Base-by-base conservation (phyloP, 2,329 filamentous ascomycete genomes). In the Colletotrichum ledebouriae region DNA sequence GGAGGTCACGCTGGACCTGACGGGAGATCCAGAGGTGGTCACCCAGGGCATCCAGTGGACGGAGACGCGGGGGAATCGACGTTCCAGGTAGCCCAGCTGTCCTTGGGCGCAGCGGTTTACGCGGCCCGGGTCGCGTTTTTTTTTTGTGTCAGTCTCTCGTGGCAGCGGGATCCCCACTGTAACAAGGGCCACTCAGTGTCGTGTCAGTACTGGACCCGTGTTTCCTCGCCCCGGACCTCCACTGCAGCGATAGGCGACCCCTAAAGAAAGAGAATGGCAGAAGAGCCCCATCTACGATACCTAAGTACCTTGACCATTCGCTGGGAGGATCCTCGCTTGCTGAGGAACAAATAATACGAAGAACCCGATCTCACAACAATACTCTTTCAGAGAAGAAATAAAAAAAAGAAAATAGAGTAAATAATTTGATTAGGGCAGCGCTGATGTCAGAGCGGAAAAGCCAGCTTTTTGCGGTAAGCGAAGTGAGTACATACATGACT, bases 91-190 rank as follows among this genome's bases (percentile, higher is more conserved):
- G 12, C 10, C 6, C 17, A 12, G 39, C 37, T 57, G 39, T 17
- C 44, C 15, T 59, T 37, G 25, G 33, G 46, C 46, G 46, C 44
- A 33, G 58, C 33, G 63, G 58, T 62, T 67, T 63, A 67, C 58
- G 59, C 58, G 63, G 63, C 63, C 42, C 41, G 10, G 17, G 37
- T 62, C 63, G 59, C 63, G 63, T 63, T 49, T 44, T 44, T 44
- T 33, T 3, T 39, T 25, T 12, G 10, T 47, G 50, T 33, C 50
- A 33, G 25, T 39, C n/a, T 55, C 25, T 55, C 15, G 17, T 29
- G 60, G 37, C 53, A 41, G 65, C 65, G 65, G 65, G 42, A 13
- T 59, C 65, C 47, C 65, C 60, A 59, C 63, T 63, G 59, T 47
- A 50, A 56, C 58, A 56, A 50, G 11, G 29, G 29, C 29, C 29